Evolutionary conservation across 108 stramenopile genomes (phyloP), one percentile per base, ranked within the genome.

Genomic region (Cyclotella baltica): DNA sequence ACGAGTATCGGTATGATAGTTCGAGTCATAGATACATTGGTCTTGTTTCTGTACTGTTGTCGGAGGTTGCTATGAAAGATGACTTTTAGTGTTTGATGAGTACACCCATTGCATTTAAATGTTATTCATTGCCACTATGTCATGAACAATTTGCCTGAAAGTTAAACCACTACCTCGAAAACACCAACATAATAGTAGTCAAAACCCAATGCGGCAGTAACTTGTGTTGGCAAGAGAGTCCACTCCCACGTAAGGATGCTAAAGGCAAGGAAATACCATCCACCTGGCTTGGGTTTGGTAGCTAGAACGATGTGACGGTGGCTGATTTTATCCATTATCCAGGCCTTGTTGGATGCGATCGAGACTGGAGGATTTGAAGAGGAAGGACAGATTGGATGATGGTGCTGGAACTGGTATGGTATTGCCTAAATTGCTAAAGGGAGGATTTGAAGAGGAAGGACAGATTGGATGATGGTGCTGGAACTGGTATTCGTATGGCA

Each of bases 171-270:
- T 87, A 86, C 55, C 40, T 93, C 38, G 79, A 83, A 11, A 96
- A 96, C 85, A 92, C 95, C 13, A 92, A 93, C 71, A 85, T 93
- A 0, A 69, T 96, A 64, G 83, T 90, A 11, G 92, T 92, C 19
- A 92, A 96, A 67, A 93, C 95, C 19, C 52, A 76, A 70, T 92
- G 92, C 72, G 95, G 92, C 68, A 92, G 95, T 23, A 92, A 96
- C 69, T 70, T 96, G 68, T 92, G 95, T 22, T 96, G 95, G 92
- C 90, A 90, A 62, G 95, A 96, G 81, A 78, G 83, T 72, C 88
- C 86, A 3, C 89, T 89, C 9, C 80, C 77, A 20, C 66, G 77
- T 53, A 75, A 47, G 15, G 37, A 51, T 70, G 53, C 59, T 1
- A 51, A 57, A 27, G 61, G 62, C 37, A 62, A 48, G 0, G 72